Evolutionary conservation across 164 flowering plant genomes (phyloP).

Genomic region (Cinnamomum micranthum): DNA sequence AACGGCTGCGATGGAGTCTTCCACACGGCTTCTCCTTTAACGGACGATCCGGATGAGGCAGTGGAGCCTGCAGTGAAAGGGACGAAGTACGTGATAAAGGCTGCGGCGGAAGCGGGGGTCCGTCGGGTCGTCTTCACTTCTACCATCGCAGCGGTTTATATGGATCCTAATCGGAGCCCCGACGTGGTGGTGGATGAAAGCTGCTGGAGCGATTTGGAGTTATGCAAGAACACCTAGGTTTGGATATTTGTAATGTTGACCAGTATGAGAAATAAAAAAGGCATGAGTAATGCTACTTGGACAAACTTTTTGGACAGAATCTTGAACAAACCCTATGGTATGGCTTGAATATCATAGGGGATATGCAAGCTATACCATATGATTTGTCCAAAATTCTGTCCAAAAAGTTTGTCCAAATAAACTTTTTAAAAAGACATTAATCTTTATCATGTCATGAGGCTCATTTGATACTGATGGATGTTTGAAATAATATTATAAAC

Average conservation of each 20-base stretch:
- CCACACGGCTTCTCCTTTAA: constrained; percentile 91
- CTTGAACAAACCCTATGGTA: too few species aligned
- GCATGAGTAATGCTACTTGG: too few species aligned
- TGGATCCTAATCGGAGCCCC: constrained; percentile 78
- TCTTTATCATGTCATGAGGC: too few species aligned
- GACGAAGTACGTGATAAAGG: constrained; percentile 67
- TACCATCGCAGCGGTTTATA: constrained; percentile 83
- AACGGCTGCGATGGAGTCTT: constrained; percentile 85
- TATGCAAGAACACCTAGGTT: constrained; percentile 92
- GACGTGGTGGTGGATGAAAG: constrained; percentile 79
- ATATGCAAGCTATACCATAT: too few species aligned
- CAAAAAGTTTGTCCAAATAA: too few species aligned
- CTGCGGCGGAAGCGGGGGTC: constrained; percentile 73
- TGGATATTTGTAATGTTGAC: background rate
- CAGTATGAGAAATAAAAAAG: too few species aligned
- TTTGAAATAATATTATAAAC: too few species aligned
- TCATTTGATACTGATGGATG: too few species aligned
- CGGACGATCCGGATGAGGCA: constrained; percentile 91
- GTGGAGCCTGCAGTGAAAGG: constrained; percentile 91
- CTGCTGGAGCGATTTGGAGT: constrained; percentile 97
- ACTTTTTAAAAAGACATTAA: too few species aligned
- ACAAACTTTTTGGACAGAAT: too few species aligned
- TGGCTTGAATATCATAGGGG: too few species aligned
- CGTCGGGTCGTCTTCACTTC: constrained; percentile 87
- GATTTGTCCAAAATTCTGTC: too few species aligned